A percentile compares a stretch with the other conserved stretches of the same genome.
Conservation (phyloP, 2,329 filamentous ascomycete genomes). For the Lachnellula hyalina region DNA sequence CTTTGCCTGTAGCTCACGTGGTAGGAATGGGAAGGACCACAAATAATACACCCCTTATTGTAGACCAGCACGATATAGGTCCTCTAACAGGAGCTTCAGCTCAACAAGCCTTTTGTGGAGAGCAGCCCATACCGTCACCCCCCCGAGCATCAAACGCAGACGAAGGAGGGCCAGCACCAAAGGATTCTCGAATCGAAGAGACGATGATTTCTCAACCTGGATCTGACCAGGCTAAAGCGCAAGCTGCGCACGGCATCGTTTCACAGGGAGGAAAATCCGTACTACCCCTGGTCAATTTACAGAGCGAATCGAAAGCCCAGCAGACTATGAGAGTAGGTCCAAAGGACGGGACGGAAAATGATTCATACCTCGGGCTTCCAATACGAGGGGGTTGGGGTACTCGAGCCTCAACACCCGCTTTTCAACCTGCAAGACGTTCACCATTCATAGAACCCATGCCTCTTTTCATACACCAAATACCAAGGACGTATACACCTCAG, state of each 20-base stretch:
- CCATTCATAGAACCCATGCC: neutral
- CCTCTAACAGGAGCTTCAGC: neutral
- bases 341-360: neutral
- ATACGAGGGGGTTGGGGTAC: slow-evolving; percentile 6
- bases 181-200: neutral
- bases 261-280: neutral
- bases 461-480: slow-evolving; percentile 8
- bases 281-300: neutral
- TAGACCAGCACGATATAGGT: neutral
- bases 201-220: neutral
- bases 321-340: neutral
- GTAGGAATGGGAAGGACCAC: neutral
- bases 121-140: neutral
- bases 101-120: neutral
- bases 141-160: neutral
- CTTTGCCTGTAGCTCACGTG: slow-evolving; percentile 10
- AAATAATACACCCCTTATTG: neutral
- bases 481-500: neutral
- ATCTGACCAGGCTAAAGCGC: neutral
- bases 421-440: neutral
- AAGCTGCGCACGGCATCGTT: neutral
- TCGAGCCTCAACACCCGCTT: neutral
- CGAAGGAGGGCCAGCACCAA: neutral
- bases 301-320: neutral
- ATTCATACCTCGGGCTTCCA: slow-evolving; percentile 2